Conservation (phyloP, 305 asterid species). For the Stenogyne calaminthoides region DNA sequence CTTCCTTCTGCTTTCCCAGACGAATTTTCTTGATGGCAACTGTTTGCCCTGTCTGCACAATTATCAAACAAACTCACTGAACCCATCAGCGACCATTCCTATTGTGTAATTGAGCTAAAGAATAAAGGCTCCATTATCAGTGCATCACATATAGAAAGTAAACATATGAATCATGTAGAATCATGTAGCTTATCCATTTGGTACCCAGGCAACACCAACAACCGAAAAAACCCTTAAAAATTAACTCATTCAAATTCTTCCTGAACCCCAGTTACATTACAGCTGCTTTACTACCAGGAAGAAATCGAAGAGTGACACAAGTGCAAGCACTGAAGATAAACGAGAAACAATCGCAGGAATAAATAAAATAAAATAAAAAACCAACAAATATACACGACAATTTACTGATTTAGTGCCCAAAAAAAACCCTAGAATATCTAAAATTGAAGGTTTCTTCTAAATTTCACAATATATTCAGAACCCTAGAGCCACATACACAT, state of each 20-base stretch:
- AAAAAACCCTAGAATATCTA: constrained; percentile 22
- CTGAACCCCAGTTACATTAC: not conserved
- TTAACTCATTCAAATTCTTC: not conserved
- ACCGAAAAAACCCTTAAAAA: not conserved
- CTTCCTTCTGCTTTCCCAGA: constrained; percentile 95
- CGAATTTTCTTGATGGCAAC: constrained; percentile 98
- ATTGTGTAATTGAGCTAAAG: not conserved
- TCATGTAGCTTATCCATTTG: not conserved
- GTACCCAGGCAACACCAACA: constrained; percentile 15
- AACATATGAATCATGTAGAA: not conserved
- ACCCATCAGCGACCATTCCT: not conserved
- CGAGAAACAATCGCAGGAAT: not conserved
- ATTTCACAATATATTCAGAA: not conserved
- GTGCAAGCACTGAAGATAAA: not conserved
- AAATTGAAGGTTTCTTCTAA: not conserved
- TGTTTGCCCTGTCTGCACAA: constrained; percentile 71
- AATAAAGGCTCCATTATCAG: not conserved
- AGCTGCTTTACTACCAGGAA: not conserved
- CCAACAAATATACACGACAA: not conserved
- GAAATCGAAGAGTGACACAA: not conserved
- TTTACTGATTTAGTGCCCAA: not conserved
- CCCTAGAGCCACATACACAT: not conserved
- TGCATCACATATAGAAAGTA: constrained; percentile 2
- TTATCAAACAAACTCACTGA: not conserved
- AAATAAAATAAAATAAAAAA: not conserved